phyloP scores from a whole-genome alignment of 495 filamentous ascomycete genomes.

The Cercophora scortea region DNA sequence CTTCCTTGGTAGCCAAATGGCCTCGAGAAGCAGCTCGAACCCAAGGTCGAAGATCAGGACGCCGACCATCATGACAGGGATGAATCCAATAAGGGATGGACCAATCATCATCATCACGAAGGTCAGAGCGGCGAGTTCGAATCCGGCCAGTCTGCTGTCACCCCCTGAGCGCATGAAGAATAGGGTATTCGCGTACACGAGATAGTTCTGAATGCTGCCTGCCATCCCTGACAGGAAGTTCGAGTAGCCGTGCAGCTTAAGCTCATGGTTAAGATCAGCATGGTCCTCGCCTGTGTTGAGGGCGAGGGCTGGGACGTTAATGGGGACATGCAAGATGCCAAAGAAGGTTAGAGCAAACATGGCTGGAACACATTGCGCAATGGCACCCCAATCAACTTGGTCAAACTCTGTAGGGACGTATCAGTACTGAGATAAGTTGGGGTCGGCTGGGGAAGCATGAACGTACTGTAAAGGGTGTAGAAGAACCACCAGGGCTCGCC shows the following conservation, averaged over 20 bases:
- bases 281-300: conserved; percentile 87
- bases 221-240: conserved; percentile 79
- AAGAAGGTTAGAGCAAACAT: conserved; percentile 99
- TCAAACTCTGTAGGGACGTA: conserved; percentile 40
- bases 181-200: conserved; percentile 94
- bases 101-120: conserved; percentile 75
- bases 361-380: conserved; percentile 74
- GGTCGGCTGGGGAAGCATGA: neutral
- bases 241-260: conserved; percentile 86
- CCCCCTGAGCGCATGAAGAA: conserved; percentile 90
- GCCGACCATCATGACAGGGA: conserved; percentile 94
- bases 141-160: conserved; percentile 72
- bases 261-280: conserved; percentile 80
- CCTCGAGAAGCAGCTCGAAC: conserved; percentile 82
- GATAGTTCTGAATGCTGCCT: conserved; percentile 95
- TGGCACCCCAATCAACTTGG: conserved; percentile 60
- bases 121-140: conserved; percentile 78
- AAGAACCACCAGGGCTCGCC: conserved; percentile 95
- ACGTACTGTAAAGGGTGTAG: conserved; percentile 83
- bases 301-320: conserved; percentile 90
- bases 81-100: conserved; percentile 81
- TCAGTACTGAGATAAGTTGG: conserved; percentile 14
- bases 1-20: conserved; percentile 78
- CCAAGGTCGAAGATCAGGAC: conserved; percentile 89
- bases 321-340: conserved; percentile 91